phyloP scores from a whole-genome alignment of 2,329 filamentous ascomycete genomes.

The Alternaria conjuncta region DNA sequence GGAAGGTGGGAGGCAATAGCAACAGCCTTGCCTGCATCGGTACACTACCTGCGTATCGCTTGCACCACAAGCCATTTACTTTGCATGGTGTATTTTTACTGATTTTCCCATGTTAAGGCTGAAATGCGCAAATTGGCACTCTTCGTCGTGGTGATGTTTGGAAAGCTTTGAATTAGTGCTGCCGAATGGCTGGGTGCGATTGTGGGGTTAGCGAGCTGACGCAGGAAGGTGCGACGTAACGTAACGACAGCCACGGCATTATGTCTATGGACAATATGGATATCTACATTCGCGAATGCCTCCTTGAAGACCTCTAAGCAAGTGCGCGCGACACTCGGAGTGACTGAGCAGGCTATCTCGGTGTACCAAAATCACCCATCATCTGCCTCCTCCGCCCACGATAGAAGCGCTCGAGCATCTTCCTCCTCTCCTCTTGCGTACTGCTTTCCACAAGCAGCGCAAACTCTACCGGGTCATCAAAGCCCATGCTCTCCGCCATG shows the following conservation, averaged over 20 bases:
- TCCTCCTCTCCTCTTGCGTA: constrained; percentile 81
- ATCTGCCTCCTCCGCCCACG: constrained; percentile 63
- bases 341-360: neutral
- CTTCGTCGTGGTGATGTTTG: neutral
- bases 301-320: neutral
- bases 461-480: constrained; percentile 78
- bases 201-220: constrained; percentile 1
- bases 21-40: neutral
- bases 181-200: neutral
- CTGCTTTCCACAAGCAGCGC: constrained; percentile 88
- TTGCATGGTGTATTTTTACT: neutral
- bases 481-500: constrained; percentile 83
- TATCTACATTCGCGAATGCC: neutral
- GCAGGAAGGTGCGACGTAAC: neutral
- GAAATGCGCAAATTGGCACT: neutral
- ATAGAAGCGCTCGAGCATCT: constrained; percentile 84
- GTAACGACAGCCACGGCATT: neutral
- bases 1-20: too few relatives aligned
- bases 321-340: neutral
- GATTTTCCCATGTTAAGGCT: neutral
- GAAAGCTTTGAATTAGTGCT: neutral
- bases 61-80: neutral
- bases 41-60: neutral
- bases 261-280: neutral
- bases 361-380: neutral